These are phyloP conservation scores for Acaromyces ingoldii DNA, from an alignment of 1,284 basidiomycete genomes.

Conservation along the genomic window DNA sequence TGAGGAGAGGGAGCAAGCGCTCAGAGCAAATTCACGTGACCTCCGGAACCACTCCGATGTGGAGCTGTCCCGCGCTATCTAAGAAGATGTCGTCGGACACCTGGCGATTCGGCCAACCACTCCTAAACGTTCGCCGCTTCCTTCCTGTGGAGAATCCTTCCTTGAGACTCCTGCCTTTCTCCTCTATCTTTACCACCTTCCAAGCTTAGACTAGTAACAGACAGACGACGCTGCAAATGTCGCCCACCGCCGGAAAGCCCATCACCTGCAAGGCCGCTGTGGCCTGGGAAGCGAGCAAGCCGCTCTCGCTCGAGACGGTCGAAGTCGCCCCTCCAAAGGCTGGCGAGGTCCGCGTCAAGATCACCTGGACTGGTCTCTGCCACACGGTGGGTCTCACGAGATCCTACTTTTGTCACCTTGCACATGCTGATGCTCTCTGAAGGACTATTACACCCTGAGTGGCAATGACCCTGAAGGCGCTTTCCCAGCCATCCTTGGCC, in stretches of 20 bases:
- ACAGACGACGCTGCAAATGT: slow-evolving; percentile 1
- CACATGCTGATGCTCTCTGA: not conserved
- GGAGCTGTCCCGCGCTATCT: too few species aligned
- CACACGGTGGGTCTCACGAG: slow-evolving; percentile 69
- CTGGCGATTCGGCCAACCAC: too few species aligned
- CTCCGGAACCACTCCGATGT: too few species aligned
- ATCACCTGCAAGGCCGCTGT: slow-evolving; percentile 66
- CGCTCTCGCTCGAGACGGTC: slow-evolving; percentile 82
- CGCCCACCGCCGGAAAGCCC: slow-evolving; percentile 11
- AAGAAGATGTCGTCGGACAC: too few species aligned
- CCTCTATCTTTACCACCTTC: too few species aligned
- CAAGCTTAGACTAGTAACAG: not conserved
- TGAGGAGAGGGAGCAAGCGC: too few species aligned
- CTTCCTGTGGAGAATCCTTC: too few species aligned
- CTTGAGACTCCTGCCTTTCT: too few species aligned
- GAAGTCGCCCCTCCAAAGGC: slow-evolving; percentile 85
- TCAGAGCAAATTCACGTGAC: too few species aligned
- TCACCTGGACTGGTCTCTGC: slow-evolving; percentile 91
- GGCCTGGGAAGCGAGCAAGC: slow-evolving; percentile 89
- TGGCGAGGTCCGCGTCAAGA: slow-evolving; percentile 87
- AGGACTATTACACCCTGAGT: slow-evolving; percentile 88
- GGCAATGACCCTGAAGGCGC: slow-evolving; percentile 93
- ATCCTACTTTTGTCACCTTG: not conserved
- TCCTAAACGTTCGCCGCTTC: too few species aligned
- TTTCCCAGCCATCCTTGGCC: slow-evolving; percentile 82